Evolutionary conservation across 2,329 filamentous ascomycete genomes (phyloP).

Genomic region (Xylariaceae sp.): DNA sequence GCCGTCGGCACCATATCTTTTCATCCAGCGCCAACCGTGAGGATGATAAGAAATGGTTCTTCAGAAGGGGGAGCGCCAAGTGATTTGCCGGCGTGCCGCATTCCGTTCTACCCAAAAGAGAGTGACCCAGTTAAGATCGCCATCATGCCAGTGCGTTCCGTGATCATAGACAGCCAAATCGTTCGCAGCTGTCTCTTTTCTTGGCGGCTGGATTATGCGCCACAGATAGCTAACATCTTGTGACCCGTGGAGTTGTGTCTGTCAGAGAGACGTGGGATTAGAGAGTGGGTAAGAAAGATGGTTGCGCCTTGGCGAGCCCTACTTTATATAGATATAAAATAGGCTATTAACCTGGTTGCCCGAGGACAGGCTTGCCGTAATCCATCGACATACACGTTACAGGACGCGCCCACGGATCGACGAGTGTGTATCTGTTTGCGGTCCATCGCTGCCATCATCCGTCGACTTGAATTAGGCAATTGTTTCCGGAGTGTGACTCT

Average conservation of each 20-base stretch:
- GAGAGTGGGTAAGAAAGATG: neutral
- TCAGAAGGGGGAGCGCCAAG: neutral
- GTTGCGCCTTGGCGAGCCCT: neutral
- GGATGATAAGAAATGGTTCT: neutral
- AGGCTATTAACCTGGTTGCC: neutral
- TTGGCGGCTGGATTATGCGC: neutral
- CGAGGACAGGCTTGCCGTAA: neutral
- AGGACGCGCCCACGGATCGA: neutral
- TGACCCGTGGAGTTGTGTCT: neutral
- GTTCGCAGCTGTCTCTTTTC: neutral
- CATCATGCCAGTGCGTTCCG: neutral
- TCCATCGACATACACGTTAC: neutral
- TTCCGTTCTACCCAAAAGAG: constrained; percentile 20
- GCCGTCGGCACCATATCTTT: neutral
- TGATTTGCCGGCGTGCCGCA: constrained; percentile 3
- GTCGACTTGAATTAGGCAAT: neutral
- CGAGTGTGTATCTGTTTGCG: neutral
- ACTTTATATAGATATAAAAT: no score
- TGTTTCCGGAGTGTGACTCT: neutral
- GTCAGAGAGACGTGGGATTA: neutral
- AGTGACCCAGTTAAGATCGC: constrained; percentile 8
- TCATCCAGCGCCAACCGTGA: neutral
- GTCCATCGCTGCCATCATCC: neutral
- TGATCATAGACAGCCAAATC: neutral
- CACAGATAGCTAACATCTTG: neutral